Conservation (phyloP, 306 rosid species). For the Sophora flavescens region DNA sequence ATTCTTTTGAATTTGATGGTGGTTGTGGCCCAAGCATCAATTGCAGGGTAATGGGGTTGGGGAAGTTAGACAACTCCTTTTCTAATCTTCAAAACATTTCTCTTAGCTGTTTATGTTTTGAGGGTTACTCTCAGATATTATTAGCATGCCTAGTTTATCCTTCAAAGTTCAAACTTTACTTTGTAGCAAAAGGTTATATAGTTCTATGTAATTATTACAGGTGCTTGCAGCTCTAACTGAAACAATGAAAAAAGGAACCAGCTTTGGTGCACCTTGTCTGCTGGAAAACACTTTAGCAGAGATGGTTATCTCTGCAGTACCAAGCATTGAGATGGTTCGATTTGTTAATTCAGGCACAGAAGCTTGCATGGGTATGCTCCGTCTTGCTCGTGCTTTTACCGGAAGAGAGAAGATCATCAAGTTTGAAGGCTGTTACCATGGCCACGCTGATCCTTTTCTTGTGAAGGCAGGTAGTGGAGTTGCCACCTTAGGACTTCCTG, state of each 20-base stretch:
- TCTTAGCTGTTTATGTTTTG: too few relatives aligned
- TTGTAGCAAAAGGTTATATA: neutral
- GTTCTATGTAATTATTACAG: slow-evolving; percentile 51
- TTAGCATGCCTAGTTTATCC: neutral
- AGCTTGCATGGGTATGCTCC: slow-evolving; percentile 97
- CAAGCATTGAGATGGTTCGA: slow-evolving; percentile 95
- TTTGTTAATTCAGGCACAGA: slow-evolving; percentile 97
- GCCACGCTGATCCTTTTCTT: slow-evolving; percentile 97
- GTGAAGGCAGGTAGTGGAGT: slow-evolving; percentile 98
- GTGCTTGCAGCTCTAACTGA: slow-evolving; percentile 91
- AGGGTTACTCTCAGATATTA: slow-evolving; percentile 8
- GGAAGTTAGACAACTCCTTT: too few relatives aligned
- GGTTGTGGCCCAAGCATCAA: neutral
- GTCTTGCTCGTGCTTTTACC: slow-evolving; percentile 87
- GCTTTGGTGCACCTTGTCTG: slow-evolving; percentile 97
- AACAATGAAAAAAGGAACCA: slow-evolving; percentile 97
- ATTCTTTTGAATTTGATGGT: too few relatives aligned
- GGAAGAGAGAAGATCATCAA: slow-evolving; percentile 77
- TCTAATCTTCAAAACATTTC: too few relatives aligned
- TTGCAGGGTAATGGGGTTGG: neutral
- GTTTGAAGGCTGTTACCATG: slow-evolving; percentile 98
- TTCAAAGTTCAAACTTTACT: neutral
- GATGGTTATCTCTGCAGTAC: slow-evolving; percentile 89
- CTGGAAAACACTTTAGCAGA: slow-evolving; percentile 81
- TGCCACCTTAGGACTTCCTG: slow-evolving; percentile 96